Conservation (phyloP, 2,329 filamentous ascomycete species). For the Beauveria brongniartii region DNA sequence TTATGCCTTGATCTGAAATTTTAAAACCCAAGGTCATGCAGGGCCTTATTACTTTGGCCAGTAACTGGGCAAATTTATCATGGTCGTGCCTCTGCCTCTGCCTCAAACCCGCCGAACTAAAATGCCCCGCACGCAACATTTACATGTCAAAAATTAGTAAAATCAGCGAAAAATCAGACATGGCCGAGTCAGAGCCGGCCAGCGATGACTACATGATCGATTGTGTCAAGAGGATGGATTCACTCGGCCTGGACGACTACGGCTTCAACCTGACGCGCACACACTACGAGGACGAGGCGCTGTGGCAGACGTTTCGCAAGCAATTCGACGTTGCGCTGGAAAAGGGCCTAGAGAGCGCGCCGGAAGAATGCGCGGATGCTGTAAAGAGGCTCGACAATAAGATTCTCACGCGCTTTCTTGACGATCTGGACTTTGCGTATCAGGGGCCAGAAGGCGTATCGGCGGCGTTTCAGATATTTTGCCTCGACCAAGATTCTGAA, state of each 20-base stretch:
- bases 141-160: not conserved
- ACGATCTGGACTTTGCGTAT: not conserved
- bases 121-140: not conserved
- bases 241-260: not conserved
- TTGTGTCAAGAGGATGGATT: not conserved
- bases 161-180: not conserved
- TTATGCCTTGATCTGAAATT: too few relatives aligned
- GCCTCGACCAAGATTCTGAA: not conserved
- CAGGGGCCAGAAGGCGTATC: not conserved
- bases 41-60: too few relatives aligned
- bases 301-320: not conserved
- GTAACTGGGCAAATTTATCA: not conserved
- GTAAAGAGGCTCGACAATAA: not conserved
- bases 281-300: not conserved
- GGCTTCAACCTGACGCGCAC: not conserved
- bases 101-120: not conserved
- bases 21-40: too few relatives aligned
- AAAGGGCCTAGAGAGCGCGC: not conserved
- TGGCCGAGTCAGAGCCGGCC: not conserved
- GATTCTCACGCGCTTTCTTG: not conserved
- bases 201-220: not conserved
- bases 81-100: not conserved
- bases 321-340: not conserved
- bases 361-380: not conserved
- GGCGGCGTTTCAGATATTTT: not conserved